Evolutionary conservation across 306 rosid genomes (phyloP).

Genomic region (Quillaja saponaria): DNA sequence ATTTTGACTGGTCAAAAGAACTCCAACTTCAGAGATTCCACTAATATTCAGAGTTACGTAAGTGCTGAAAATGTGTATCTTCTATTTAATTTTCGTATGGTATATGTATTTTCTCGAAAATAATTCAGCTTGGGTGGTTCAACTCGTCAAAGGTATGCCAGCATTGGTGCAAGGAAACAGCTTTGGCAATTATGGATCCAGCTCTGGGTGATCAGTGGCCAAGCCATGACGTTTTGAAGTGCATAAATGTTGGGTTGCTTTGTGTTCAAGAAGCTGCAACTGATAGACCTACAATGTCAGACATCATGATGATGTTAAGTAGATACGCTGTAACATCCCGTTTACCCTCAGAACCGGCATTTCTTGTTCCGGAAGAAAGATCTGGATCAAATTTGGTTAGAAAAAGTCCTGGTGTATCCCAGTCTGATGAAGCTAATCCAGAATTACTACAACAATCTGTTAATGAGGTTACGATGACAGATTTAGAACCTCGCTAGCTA

Average conservation of each 20-base stretch:
- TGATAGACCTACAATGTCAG: constrained; percentile 37
- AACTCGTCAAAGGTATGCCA: constrained; percentile 32
- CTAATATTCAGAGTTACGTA: constrained; percentile 35
- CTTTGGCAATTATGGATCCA: constrained; percentile 31
- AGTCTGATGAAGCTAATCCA: not conserved
- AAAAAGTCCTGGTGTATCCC: not conserved
- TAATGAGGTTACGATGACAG: constrained; percentile 31
- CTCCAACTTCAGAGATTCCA: constrained; percentile 8
- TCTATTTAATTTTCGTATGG: too few relatives aligned
- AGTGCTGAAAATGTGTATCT: not conserved
- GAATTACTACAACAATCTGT: not conserved
- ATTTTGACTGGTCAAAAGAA: constrained; percentile 29
- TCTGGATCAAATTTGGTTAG: not conserved
- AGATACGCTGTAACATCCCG: constrained; percentile 6
- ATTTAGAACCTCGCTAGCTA: constrained; percentile 29
- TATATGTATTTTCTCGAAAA: not conserved
- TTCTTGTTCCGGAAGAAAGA: constrained; percentile 15
- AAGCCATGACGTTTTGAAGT: constrained; percentile 32
- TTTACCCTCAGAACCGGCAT: constrained; percentile 28
- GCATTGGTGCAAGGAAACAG: constrained; percentile 33
- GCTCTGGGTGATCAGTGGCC: constrained; percentile 31
- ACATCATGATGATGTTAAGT: constrained; percentile 36
- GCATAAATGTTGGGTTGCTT: constrained; percentile 35
- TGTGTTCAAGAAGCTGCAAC: constrained; percentile 41
- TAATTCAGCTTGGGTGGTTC: not conserved